A percentile compares a stretch with the other conserved stretches of the same genome.
These are phyloP conservation scores for Aspergillus haitiensis DNA, from an alignment of 495 filamentous ascomycete genomes.

Conservation along the genomic window DNA sequence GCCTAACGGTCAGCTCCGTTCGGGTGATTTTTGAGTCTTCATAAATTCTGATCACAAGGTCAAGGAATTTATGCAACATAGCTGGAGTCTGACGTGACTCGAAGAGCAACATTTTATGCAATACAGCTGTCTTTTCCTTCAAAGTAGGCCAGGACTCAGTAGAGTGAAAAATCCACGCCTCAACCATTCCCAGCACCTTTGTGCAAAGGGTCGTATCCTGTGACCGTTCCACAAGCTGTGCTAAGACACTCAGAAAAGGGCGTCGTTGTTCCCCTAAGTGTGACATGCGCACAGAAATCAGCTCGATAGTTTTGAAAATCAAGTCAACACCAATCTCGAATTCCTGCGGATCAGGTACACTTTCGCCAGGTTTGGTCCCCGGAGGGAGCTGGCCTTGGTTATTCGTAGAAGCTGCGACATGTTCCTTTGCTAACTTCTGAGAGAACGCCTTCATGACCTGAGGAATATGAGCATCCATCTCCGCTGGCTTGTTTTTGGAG, in stretches of 20 bases:
- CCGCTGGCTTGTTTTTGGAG: slow-evolving; percentile 74
- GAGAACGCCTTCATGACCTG: slow-evolving; percentile 92
- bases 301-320: slow-evolving; percentile 91
- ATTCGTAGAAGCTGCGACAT: slow-evolving; percentile 72
- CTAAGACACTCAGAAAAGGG: slow-evolving; percentile 91
- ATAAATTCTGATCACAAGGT: slow-evolving; percentile 95
- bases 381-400: slow-evolving; percentile 39
- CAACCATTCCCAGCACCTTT: slow-evolving; percentile 93
- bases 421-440: slow-evolving; percentile 88
- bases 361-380: slow-evolving; percentile 50
- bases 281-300: slow-evolving; percentile 88
- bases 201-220: slow-evolving; percentile 78
- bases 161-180: slow-evolving; percentile 90
- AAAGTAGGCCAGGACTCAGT: slow-evolving; percentile 91
- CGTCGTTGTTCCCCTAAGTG: slow-evolving; percentile 87
- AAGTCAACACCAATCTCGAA: slow-evolving; percentile 80
- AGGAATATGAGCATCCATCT: slow-evolving; percentile 85
- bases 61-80: slow-evolving; percentile 86
- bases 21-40: slow-evolving; percentile 93
- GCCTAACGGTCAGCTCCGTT: slow-evolving; percentile 90
- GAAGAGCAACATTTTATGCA: slow-evolving; percentile 97
- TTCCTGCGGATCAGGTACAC: slow-evolving; percentile 69
- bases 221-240: slow-evolving; percentile 92
- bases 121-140: slow-evolving; percentile 95
- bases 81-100: slow-evolving; percentile 78